Percentiles rank a stretch among this genome's conserved stretches.
Evolutionary conservation across 768 basidiomycete genomes (phyloP).

Genomic region (Basidioascus undulatus): DNA sequence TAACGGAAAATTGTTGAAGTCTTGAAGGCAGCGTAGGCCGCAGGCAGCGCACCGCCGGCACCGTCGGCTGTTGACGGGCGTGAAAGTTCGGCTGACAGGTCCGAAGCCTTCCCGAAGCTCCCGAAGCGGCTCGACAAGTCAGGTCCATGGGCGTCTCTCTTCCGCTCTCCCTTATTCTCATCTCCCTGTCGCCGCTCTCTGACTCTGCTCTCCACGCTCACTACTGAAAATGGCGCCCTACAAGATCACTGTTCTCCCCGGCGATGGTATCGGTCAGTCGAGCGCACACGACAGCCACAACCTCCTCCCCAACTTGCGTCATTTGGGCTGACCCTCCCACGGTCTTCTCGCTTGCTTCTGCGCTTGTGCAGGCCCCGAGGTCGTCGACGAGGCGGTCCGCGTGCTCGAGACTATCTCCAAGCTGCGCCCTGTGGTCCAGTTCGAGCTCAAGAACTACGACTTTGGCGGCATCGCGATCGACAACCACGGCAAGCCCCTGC

Average conservation of each 20-base stretch:
- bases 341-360: neutral
- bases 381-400: slow-evolving; percentile 57
- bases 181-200: no score
- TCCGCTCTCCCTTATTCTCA: no score
- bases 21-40: no score
- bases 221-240: no score
- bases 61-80: no score
- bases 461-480: slow-evolving; percentile 94
- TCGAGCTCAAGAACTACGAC: slow-evolving; percentile 44
- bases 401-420: slow-evolving; percentile 51
- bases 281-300: neutral
- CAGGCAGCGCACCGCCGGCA: no score
- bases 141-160: no score
- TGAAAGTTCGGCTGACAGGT: no score
- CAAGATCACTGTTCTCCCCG: slow-evolving; percentile 69
- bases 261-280: slow-evolving; percentile 76
- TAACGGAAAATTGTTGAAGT: no score
- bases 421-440: slow-evolving; percentile 29
- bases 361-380: slow-evolving; percentile 48
- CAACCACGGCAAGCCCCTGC: slow-evolving; percentile 56
- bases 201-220: no score
- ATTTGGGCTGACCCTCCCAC: neutral
- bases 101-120: no score
- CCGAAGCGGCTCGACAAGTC: no score
- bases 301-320: neutral